A percentile compares a stretch with the other conserved stretches of the same genome.
Evolutionary conservation across 1,139 yeast genomes (phyloP).

Genomic region (Geotrichum cucujoidarum): DNA sequence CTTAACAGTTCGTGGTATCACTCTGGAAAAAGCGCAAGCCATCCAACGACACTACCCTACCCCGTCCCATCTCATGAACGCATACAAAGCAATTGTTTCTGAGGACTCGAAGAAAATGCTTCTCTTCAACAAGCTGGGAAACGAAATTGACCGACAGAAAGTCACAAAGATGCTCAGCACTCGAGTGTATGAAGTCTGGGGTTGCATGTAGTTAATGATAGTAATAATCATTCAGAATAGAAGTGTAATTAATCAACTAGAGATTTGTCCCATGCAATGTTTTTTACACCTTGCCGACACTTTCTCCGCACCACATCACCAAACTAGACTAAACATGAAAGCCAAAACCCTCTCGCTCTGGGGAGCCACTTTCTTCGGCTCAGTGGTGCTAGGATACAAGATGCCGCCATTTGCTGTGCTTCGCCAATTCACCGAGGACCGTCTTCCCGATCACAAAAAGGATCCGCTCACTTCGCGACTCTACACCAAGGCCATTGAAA

Average conservation of each 20-base stretch:
- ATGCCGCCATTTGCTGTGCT: conserved; percentile 14
- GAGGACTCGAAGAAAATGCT: conserved; percentile 41
- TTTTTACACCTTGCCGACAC: background rate
- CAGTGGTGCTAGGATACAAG: conserved; percentile 10
- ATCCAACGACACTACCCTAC: conserved; percentile 66
- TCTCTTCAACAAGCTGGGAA: conserved; percentile 44
- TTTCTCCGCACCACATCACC: background rate
- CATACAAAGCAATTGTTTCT: conserved; percentile 37
- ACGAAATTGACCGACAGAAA: conserved; percentile 57
- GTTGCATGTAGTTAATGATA: conserved; percentile 33
- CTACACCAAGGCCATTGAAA: conserved; percentile 13
- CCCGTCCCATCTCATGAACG: conserved; percentile 47
- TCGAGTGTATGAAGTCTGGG: conserved; percentile 61
- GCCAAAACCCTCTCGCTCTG: background rate
- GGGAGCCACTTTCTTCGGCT: conserved; percentile 2
- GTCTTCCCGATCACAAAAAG: conserved; percentile 6
- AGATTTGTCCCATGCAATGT: background rate
- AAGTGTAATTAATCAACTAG: too few relatives aligned
- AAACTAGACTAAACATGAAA: background rate
- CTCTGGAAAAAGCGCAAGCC: conserved; percentile 76
- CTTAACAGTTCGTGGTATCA: conserved; percentile 73
- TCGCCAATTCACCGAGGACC: conserved; percentile 5
- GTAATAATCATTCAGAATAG: too few relatives aligned
- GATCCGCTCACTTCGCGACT: conserved; percentile 9
- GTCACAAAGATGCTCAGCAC: conserved; percentile 58